Conservation (phyloP, 1,139 yeast species). For the Yamadazyma triangularis region DNA sequence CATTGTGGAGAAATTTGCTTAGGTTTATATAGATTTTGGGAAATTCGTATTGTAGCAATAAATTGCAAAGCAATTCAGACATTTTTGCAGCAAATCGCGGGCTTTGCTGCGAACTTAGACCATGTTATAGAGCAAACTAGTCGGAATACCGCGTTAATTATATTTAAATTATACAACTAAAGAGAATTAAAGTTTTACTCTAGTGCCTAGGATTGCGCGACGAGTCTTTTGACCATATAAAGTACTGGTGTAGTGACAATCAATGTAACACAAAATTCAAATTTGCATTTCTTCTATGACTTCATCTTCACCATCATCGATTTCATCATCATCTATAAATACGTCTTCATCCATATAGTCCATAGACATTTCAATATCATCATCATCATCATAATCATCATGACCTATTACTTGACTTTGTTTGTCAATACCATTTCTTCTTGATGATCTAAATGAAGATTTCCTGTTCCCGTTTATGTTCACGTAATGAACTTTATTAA, state of each 20-base stretch:
- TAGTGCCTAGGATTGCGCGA: not conserved
- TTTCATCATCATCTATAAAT: constrained; percentile 24
- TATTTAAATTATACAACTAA: not conserved
- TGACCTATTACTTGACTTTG: constrained; percentile 4
- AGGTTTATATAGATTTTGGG: no score
- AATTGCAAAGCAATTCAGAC: no score
- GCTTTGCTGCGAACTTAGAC: no score
- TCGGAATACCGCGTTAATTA: not conserved
- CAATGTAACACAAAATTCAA: constrained; percentile 7
- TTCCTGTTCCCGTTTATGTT: constrained; percentile 22
- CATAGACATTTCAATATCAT: constrained; percentile 14
- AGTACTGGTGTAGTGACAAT: no score
- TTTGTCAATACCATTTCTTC: constrained; percentile 4
- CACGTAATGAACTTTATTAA: constrained; percentile 38
- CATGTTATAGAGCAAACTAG: no score
- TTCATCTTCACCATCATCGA: no score
- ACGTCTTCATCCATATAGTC: constrained; percentile 25
- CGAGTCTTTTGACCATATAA: no score
- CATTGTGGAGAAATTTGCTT: no score
- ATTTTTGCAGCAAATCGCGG: no score
- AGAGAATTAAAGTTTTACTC: not conserved
- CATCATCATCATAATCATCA: constrained; percentile 15
- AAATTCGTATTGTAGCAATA: no score
- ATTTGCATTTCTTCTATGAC: constrained; percentile 37
- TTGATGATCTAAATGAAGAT: constrained; percentile 13